phyloP scores from a whole-genome alignment of 345 rosid species.

The Hibiscus tridactylites region DNA sequence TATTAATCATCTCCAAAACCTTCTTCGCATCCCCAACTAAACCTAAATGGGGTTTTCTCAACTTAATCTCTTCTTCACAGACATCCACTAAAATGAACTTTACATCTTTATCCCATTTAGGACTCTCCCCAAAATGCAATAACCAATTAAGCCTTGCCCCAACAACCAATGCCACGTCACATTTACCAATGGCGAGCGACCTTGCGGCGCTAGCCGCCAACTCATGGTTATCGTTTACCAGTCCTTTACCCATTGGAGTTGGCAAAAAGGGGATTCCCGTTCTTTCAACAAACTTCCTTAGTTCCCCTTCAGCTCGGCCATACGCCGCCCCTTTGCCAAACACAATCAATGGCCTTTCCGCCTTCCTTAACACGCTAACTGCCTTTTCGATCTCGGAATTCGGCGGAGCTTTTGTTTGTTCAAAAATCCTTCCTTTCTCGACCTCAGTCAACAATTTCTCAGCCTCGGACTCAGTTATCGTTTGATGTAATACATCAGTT shows the following conservation, averaged over 20 bases:
- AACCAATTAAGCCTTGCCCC: slow-evolving; percentile 97
- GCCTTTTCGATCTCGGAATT: slow-evolving; percentile 54
- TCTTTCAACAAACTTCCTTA: slow-evolving; percentile 59
- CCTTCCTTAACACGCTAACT: slow-evolving; percentile 49
- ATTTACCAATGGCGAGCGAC: slow-evolving; percentile 89
- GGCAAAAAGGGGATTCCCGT: slow-evolving; percentile 90
- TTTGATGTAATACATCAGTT: slow-evolving; percentile 76
- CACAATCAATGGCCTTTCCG: slow-evolving; percentile 84
- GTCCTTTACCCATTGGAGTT: slow-evolving; percentile 98
- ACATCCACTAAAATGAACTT: slow-evolving; percentile 77
- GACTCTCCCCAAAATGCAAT: slow-evolving; percentile 90
- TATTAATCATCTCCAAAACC: slow-evolving; percentile 62
- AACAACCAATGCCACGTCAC: slow-evolving; percentile 83
- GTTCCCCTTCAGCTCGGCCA: slow-evolving; percentile 65
- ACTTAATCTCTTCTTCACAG: slow-evolving; percentile 64
- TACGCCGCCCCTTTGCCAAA: slow-evolving; percentile 93
- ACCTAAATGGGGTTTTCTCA: slow-evolving; percentile 71
- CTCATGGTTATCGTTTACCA: slow-evolving; percentile 79
- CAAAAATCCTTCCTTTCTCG: slow-evolving; percentile 9
- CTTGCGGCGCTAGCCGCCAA: slow-evolving; percentile 89
- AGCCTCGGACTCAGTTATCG: slow-evolving; percentile 55
- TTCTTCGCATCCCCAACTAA: slow-evolving; percentile 74
- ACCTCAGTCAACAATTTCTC: slow-evolving; percentile 41
- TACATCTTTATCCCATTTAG: slow-evolving; percentile 84
- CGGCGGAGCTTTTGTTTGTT: slow-evolving; percentile 9